Conservation (phyloP, 192 early-diverging fungal genomes). For the Ambispora gerdemannii region DNA sequence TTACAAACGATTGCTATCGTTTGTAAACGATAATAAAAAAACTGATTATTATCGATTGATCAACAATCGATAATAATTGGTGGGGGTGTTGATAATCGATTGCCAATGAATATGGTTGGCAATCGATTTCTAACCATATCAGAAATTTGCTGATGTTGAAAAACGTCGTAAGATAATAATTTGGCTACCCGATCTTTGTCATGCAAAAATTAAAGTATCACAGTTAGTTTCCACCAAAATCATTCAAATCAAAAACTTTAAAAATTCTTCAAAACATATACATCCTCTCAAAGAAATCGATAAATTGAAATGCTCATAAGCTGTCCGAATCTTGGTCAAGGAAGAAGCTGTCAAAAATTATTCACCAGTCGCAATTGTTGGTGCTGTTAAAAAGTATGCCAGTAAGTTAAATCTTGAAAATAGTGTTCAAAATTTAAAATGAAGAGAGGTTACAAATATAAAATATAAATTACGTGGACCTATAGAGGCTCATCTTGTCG, state of each 20-base stretch:
- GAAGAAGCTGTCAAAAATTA: constrained; percentile 15
- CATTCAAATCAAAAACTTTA: background rate
- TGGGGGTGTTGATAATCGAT: too few species aligned
- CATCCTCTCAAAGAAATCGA: background rate
- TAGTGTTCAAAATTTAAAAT: background rate
- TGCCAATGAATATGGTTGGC: too few species aligned
- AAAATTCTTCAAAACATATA: background rate
- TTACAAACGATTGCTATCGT: too few species aligned
- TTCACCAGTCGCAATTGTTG: background rate
- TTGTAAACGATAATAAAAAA: too few species aligned
- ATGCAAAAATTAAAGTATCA: constrained; percentile 13
- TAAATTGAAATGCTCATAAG: background rate
- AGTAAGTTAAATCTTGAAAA: background rate
- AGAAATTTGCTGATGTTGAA: too few species aligned
- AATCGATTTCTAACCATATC: too few species aligned
- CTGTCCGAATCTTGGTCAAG: background rate
- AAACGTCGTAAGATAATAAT: background rate
- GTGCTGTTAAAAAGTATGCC: constrained; percentile 1
- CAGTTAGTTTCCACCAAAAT: background rate
- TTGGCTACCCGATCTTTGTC: background rate
- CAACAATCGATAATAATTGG: too few species aligned
- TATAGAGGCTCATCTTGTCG: background rate
- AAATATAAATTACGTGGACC: constrained; percentile 1
- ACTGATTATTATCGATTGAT: too few species aligned
- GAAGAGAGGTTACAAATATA: background rate